phyloP scores from a whole-genome alignment of 176 grass and related monocot genomes.

The Aegilops bicornis region DNA sequence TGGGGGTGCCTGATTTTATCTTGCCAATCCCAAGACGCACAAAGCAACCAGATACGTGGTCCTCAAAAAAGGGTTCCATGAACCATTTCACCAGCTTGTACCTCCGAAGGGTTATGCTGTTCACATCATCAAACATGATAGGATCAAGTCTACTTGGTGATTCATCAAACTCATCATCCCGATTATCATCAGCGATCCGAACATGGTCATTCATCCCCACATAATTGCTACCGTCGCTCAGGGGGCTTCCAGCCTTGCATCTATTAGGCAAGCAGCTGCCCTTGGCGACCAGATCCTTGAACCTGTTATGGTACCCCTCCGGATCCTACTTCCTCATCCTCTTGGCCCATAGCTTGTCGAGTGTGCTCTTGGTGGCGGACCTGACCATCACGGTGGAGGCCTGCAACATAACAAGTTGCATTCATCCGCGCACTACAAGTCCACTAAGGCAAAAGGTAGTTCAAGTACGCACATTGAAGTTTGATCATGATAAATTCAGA shows the following conservation, averaged over 20 bases:
- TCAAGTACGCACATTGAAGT: no score
- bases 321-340: slow-evolving; percentile 62
- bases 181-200: slow-evolving; percentile 39
- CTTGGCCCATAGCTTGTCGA: slow-evolving; percentile 61
- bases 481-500: no score
- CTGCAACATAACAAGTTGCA: no score
- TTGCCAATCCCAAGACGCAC: slow-evolving; percentile 68
- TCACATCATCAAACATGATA: slow-evolving; percentile 74
- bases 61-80: slow-evolving; percentile 97
- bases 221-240: slow-evolving; percentile 59
- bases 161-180: slow-evolving; percentile 76
- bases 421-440: no score
- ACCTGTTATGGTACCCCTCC: slow-evolving; percentile 45
- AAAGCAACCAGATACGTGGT: slow-evolving; percentile 58
- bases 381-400: slow-evolving; percentile 46
- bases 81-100: slow-evolving; percentile 92
- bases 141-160: slow-evolving; percentile 53
- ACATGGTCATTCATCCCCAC: slow-evolving; percentile 51
- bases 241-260: slow-evolving; percentile 52
- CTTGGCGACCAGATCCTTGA: slow-evolving; percentile 35
- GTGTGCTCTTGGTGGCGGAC: slow-evolving; percentile 49
- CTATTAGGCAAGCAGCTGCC: slow-evolving; percentile 22
- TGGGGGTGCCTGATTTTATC: slow-evolving; percentile 51
- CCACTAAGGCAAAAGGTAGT: no score
- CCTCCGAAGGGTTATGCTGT: slow-evolving; percentile 71